Evolutionary conservation across 176 grass and related monocot species (phyloP).

Genomic region (Aegilops bicornis): DNA sequence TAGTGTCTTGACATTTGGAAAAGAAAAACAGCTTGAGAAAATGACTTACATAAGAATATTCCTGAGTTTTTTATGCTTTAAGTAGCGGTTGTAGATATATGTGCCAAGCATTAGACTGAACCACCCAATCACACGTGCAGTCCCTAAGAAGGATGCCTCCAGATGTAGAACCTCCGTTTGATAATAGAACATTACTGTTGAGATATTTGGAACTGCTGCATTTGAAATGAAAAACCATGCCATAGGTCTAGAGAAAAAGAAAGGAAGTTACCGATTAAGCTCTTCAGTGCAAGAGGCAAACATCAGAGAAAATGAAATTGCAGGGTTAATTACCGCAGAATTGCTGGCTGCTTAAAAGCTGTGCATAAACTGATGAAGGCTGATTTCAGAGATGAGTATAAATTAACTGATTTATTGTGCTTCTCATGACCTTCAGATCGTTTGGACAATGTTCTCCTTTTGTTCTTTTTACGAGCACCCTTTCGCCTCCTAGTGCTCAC

Average conservation of each 20-base stretch:
- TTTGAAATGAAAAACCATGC: constrained; percentile 88
- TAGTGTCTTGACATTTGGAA: background rate
- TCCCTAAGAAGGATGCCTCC: constrained; percentile 82
- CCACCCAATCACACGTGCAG: constrained; percentile 68
- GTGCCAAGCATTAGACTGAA: constrained; percentile 78
- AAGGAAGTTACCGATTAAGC: constrained; percentile 18
- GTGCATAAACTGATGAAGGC: constrained; percentile 46
- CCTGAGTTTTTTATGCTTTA: constrained; percentile 70
- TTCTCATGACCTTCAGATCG: constrained; percentile 35
- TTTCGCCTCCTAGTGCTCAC: constrained; percentile 39
- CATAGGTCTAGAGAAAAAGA: constrained; percentile 57
- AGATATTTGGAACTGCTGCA: constrained; percentile 73
- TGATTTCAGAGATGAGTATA: constrained; percentile 52
- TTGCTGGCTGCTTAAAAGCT: constrained; percentile 63
- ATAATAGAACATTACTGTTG: constrained; percentile 88
- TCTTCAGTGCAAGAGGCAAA: constrained; percentile 5
- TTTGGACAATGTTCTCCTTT: constrained; percentile 35
- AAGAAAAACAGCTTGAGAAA: constrained; percentile 19
- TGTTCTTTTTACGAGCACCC: constrained; percentile 36
- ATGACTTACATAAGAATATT: constrained; percentile 70
- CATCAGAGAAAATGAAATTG: constrained; percentile 5
- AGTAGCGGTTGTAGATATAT: constrained; percentile 67
- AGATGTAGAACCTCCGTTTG: constrained; percentile 70
- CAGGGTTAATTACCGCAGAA: constrained; percentile 52
- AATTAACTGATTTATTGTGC: constrained; percentile 16